Conservation (phyloP, 2,329 filamentous ascomycete genomes). For the Calonectria montana region DNA sequence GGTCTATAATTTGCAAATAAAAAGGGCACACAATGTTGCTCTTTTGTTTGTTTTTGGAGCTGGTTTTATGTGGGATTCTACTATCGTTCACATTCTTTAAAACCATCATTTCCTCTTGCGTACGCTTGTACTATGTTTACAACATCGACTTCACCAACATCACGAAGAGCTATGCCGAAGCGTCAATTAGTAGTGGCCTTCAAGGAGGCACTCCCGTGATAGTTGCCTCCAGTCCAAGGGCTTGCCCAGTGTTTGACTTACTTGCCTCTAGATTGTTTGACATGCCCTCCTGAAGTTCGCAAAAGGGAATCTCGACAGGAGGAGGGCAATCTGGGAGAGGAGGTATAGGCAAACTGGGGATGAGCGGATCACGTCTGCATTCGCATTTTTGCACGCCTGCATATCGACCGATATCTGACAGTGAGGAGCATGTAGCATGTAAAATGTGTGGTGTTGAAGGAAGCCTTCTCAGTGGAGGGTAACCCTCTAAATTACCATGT, state of each 20-base stretch:
- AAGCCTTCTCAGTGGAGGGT: background rate
- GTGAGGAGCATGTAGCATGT: slow-evolving; percentile 23
- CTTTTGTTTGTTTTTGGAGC: slow-evolving; percentile 19
- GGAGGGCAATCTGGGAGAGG: background rate
- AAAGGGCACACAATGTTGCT: slow-evolving; percentile 20
- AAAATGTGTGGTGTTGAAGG: slow-evolving; percentile 11
- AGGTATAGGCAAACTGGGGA: background rate
- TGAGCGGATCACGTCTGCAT: background rate
- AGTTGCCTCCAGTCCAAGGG: slow-evolving; percentile 25
- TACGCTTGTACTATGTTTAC: slow-evolving; percentile 24
- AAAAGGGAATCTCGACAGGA: background rate
- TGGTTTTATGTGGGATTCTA: slow-evolving; percentile 15
- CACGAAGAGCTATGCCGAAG: slow-evolving; percentile 13
- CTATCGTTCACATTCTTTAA: background rate
- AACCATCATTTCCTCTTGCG: slow-evolving; percentile 27
- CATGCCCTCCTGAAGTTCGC: background rate
- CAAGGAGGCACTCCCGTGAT: slow-evolving; percentile 24
- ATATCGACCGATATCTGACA: slow-evolving; percentile 16
- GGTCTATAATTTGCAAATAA: slow-evolving; percentile 18
- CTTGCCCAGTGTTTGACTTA: slow-evolving; percentile 23
- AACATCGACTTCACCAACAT: slow-evolving; percentile 27
- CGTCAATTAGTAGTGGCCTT: slow-evolving; percentile 17
- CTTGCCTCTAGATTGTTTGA: slow-evolving; percentile 7
- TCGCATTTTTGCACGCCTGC: background rate
- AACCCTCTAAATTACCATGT: background rate